These are phyloP conservation scores for Serendipita sp. DNA, from an alignment of 768 basidiomycete species.

Conservation along the genomic window DNA sequence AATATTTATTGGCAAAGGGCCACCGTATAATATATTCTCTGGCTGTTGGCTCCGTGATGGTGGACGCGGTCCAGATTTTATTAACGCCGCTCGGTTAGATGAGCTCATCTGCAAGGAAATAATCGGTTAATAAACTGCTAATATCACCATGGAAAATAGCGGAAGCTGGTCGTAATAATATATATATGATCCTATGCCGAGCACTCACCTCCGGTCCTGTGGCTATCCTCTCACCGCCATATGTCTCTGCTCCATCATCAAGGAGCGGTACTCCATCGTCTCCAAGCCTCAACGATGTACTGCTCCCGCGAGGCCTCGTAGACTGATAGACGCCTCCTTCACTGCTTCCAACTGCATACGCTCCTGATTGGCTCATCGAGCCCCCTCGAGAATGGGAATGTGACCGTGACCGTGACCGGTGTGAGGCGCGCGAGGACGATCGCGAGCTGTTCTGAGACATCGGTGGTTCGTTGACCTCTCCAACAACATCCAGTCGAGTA, in stretches of 20 bases:
- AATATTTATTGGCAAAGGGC: neutral
- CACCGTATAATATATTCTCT: neutral
- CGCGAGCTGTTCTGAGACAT: neutral
- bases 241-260: neutral
- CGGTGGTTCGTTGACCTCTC: neutral
- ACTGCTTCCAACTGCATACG: neutral
- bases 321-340: neutral
- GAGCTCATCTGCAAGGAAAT: neutral
- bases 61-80: neutral
- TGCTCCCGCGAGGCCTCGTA: neutral
- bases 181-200: neutral
- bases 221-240: neutral
- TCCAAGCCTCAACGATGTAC: neutral
- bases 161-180: neutral
- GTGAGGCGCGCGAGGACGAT: neutral
- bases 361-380: neutral
- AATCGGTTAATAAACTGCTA: neutral
- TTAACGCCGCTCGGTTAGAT: neutral
- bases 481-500: neutral
- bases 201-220: neutral
- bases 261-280: neutral
- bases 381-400: neutral
- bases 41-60: neutral
- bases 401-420: neutral
- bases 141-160: neutral